Percentiles rank a stretch among this genome's conserved stretches.
phyloP scores from a whole-genome alignment of 2,329 filamentous ascomycete species.

The Orbilia javanica region DNA sequence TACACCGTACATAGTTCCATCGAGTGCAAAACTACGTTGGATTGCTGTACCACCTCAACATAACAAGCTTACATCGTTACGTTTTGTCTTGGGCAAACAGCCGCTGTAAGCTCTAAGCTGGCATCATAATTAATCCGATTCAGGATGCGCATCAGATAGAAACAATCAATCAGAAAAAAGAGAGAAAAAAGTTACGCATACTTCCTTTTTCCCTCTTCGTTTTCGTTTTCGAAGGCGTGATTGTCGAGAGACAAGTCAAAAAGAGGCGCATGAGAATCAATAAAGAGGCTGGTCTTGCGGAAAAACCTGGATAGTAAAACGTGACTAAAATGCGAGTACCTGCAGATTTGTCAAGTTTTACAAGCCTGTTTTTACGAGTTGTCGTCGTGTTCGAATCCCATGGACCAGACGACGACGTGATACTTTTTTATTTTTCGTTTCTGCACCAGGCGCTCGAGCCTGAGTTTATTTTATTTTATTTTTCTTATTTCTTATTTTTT shows the following conservation, averaged over 20 bases:
- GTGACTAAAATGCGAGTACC: conserved; percentile 43
- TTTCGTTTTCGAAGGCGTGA: conserved; percentile 16
- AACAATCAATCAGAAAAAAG: conserved; percentile 2
- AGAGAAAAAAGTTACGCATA: no score
- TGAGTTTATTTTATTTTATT: not conserved
- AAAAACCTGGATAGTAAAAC: conserved; percentile 40
- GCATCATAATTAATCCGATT: conserved; percentile 28
- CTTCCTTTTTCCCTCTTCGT: not conserved
- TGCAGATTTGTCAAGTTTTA: conserved; percentile 32
- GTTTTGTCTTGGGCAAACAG: conserved; percentile 19
- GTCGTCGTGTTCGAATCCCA: conserved; percentile 22
- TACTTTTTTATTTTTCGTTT: conserved; percentile 11
- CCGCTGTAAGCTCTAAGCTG: conserved; percentile 14
- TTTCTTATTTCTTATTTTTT: no score
- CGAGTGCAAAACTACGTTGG: not conserved
- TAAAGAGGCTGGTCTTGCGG: conserved; percentile 30
- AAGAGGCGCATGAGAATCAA: conserved; percentile 32
- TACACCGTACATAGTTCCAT: not conserved
- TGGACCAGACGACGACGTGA: conserved; percentile 15
- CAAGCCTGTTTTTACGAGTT: conserved; percentile 1
- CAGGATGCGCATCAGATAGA: conserved; percentile 23
- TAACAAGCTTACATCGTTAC: conserved; percentile 16
- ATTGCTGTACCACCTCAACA: not conserved
- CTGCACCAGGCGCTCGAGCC: conserved; percentile 25
- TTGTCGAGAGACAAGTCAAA: conserved; percentile 28